Evolutionary conservation across 1,284 basidiomycete species (phyloP), one percentile per base, ranked within the genome.

Genomic region (Rhodotorula sp.): DNA sequence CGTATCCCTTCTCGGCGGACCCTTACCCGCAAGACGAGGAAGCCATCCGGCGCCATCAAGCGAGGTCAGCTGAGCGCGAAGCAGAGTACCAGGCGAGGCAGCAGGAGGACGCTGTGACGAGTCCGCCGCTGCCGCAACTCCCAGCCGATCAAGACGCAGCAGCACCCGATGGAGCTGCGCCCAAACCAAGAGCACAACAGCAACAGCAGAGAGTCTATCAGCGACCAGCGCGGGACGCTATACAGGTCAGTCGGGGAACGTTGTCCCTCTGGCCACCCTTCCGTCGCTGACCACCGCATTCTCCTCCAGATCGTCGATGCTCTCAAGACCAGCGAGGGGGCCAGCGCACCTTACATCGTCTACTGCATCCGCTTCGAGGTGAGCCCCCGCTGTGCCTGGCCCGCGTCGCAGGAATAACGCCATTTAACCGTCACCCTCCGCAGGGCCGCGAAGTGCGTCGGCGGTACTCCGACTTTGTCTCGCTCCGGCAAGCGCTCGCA

Each of bases 401-500:
- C 18, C 19, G 31, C 56, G 56, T 23, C 18, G 15, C 31, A 38
- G 19, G 10, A 16, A 18, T 6, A 14, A 2, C 34, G 5, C 7
- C 16, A 12, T 21, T 18, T 7, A 19, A 28, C 21, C 1, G 52
- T 31, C 2, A 2, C 3, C 5, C 45, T 52, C 47, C 23, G 7
- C 80, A 95, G 93, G 87, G 85, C 74, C 85, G 88, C n/a, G 90
- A 92, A 78, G 88, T 92, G 8, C 87, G 89, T 60, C 91, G 97
- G 77, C 87, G 97, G 52, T 99, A 99, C 82, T 98, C 95, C 7
- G 93, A 98, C 80, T 99, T 99, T 81, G 93, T 98, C 82, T 93
- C 93, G 31, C 84, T 99, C 59, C 88, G 97, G 66, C 86, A 87
- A 67, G 90, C 87, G 67, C 86, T 99, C 60, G 85, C 89, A 59